A percentile compares a stretch with the other conserved stretches of the same genome.
phyloP scores from a whole-genome alignment of 2,329 filamentous ascomycete genomes.

The Colletotrichum cereale region DNA sequence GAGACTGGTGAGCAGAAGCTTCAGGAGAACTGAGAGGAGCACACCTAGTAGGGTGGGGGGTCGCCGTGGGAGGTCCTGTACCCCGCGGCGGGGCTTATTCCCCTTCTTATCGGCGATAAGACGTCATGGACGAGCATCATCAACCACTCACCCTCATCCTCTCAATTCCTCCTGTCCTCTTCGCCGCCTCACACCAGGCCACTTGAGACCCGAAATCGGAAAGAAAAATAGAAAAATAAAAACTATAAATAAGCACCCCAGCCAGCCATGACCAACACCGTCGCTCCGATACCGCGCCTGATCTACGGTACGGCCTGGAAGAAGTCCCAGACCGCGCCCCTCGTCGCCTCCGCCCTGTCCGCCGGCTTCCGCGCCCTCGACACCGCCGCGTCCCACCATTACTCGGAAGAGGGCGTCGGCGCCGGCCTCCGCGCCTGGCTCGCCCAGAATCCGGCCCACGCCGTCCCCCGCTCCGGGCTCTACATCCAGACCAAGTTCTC shows the following conservation, averaged over 20 bases:
- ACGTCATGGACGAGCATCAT: conserved; percentile 26
- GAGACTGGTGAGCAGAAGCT: too few species aligned
- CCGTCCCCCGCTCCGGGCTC: conserved; percentile 51
- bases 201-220: neutral
- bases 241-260: neutral
- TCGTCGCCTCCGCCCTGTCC: conserved; percentile 77
- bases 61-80: conserved; percentile 18
- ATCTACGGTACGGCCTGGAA: conserved; percentile 93
- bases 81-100: conserved; percentile 33
- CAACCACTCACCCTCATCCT: neutral
- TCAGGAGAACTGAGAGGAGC: neutral
- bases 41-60: neutral
- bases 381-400: conserved; percentile 83
- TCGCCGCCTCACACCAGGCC: neutral
- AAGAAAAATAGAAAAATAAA: neutral
- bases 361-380: conserved; percentile 81
- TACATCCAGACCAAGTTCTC: conserved; percentile 82
- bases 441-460: conserved; percentile 23
- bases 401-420: conserved; percentile 79
- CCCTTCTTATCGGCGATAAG: conserved; percentile 30
- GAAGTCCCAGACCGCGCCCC: conserved; percentile 72
- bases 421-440: conserved; percentile 66
- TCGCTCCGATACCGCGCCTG: conserved; percentile 60
- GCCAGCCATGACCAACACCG: conserved; percentile 11
- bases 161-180: too few species aligned